Base-by-base conservation (phyloP, 2,329 filamentous ascomycete species). In the Venturia nashicola region DNA sequence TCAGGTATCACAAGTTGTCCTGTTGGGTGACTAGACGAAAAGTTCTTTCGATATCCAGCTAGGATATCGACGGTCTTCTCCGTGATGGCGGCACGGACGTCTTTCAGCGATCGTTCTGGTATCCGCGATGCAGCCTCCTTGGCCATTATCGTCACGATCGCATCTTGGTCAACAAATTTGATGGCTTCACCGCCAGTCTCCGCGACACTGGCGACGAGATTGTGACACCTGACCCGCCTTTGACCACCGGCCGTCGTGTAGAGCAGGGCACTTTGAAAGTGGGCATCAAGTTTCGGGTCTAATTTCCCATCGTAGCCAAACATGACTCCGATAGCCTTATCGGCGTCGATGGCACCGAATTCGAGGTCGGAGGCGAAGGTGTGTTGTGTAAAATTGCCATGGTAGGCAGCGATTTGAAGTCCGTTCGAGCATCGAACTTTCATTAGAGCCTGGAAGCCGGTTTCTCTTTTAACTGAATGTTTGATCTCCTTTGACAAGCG, bases 401-500 rank as follows among this genome's bases (percentile, higher is more conserved):
- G 91, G 72, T 99, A 99, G n/a, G 86, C 85, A 18, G 90, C 86
- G 18, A 99, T 88, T 73, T 99, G 94, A 62, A 99, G 80, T 20
- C 94, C 94, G 70, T 96, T 99, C 20, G 92, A 97, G 78, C 94
- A 99, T 67, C 94, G 88, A 65, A 99, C 93, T 80, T 99, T 99
- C 90, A 99, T 95, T 69, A 99, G 79, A 23, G 91, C 91, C 76
- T 97, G 93, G 78, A 90, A 97, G 27, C 94, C 94, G 59, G 93
- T 96, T 74, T 97, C 92, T 67, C 94, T 83, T 2, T 86, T 91
- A 39, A 97, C 85, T 0, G 90, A 86, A 71, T 97, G 93, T 68
- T 86, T 85, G 67, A 99, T 86, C 77, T 99, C 94, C 59, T 88
- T 83, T 2, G 87, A 88, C 46, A 99, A 78, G 77, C 93, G 95